Conservation (phyloP, 345 rosid species). For the Syzygium oleosum region DNA sequence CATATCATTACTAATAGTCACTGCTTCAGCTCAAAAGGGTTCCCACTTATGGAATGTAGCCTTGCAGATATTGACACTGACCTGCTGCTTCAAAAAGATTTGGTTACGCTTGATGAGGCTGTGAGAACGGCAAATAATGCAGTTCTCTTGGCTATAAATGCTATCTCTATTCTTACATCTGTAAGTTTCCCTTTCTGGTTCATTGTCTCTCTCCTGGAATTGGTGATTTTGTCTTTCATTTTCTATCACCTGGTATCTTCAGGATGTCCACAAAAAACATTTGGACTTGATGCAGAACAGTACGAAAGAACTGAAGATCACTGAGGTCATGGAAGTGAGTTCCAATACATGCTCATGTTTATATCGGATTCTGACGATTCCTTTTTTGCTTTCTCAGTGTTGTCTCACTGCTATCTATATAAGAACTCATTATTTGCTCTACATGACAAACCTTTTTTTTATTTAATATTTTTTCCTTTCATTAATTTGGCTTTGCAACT, state of each 20-base stretch:
- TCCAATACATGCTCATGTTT: not conserved
- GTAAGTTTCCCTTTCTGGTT: conserved; percentile 32
- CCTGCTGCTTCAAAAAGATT: conserved; percentile 64
- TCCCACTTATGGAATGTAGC: not conserved
- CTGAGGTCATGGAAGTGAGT: conserved; percentile 57
- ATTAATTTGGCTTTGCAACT: conserved; percentile 5
- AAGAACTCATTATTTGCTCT: not conserved
- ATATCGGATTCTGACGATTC: not conserved
- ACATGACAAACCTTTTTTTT: not conserved
- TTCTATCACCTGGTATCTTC: conserved; percentile 11
- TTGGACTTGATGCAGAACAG: conserved; percentile 29
- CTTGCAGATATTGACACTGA: conserved; percentile 78
- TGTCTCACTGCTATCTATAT: not conserved
- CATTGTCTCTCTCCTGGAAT: conserved; percentile 2
- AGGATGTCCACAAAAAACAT: conserved; percentile 52
- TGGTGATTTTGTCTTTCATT: conserved; percentile 2
- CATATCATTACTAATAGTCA: not conserved
- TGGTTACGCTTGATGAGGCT: conserved; percentile 88
- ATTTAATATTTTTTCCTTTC: not conserved
- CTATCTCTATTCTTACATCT: conserved; percentile 47
- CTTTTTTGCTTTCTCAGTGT: not conserved
- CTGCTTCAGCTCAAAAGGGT: not conserved
- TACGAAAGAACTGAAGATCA: conserved; percentile 41
- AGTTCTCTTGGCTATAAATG: conserved; percentile 66
- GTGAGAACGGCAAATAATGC: conserved; percentile 79